Percentiles rank a stretch among this genome's conserved stretches.
These are phyloP conservation scores for Acacia pycnantha DNA, from an alignment of 331 rosid species.

Conservation along the genomic window DNA sequence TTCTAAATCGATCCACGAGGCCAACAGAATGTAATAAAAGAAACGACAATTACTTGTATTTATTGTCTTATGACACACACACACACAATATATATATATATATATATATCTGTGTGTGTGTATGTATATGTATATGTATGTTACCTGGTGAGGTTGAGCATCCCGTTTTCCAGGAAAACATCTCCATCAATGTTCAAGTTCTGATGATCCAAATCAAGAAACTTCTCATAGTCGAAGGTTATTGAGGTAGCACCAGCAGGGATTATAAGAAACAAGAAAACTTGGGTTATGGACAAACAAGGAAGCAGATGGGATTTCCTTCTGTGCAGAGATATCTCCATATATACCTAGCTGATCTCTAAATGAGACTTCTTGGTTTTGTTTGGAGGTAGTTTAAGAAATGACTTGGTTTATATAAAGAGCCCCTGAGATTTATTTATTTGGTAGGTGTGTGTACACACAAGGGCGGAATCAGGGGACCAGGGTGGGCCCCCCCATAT, in stretches of 20 bases:
- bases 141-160: conserved; percentile 31
- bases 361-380: neutral
- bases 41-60: too few species aligned
- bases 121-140: neutral
- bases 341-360: neutral
- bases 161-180: neutral
- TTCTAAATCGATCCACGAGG: too few species aligned
- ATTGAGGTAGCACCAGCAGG: neutral
- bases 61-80: too few species aligned
- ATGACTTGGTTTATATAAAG: neutral
- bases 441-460: too few species aligned
- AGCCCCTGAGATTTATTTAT: neutral
- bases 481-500: too few species aligned
- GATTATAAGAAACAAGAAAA: neutral
- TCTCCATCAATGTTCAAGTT: conserved; percentile 22
- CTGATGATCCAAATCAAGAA: neutral
- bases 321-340: neutral
- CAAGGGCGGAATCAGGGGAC: too few species aligned
- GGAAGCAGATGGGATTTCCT: neutral
- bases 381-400: neutral
- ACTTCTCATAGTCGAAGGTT: conserved; percentile 24
- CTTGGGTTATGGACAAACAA: neutral
- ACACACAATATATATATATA: too few species aligned
- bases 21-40: too few species aligned
- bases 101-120: too few species aligned